Conservation (phyloP, 768 basidiomycete species). For the Galerina marginata region DNA sequence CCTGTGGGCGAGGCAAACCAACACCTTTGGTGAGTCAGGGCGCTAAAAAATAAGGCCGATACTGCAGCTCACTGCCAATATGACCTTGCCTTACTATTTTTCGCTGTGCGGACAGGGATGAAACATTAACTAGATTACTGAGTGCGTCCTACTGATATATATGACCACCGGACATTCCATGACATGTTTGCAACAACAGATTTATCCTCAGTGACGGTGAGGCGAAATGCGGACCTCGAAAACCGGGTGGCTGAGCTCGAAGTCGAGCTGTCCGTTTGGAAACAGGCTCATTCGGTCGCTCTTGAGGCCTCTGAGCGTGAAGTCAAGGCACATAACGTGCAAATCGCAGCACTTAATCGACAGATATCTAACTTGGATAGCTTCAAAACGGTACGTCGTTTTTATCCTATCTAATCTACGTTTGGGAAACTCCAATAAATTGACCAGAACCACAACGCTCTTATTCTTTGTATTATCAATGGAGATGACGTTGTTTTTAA, state of each 20-base stretch:
- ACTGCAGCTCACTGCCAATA: background rate
- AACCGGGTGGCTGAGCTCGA: conserved; percentile 70
- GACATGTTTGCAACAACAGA: conserved; percentile 40
- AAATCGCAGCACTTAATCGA: conserved; percentile 64
- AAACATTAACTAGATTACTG: conserved; percentile 63
- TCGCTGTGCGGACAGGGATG: conserved; percentile 55
- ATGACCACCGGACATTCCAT: conserved; percentile 6
- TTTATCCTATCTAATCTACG: background rate
- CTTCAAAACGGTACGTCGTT: conserved; percentile 46
- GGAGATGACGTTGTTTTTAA: conserved; percentile 74
- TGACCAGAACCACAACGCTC: conserved; percentile 61
- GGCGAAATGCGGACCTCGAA: conserved; percentile 68
- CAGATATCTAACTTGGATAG: conserved; percentile 66
- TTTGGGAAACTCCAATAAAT: background rate
- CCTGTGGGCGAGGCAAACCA: conserved; percentile 63
- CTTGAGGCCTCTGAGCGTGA: conserved; percentile 69
- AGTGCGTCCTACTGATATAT: conserved; percentile 41
- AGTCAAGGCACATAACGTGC: conserved; percentile 69
- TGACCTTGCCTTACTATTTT: conserved; percentile 4
- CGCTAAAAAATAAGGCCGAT: conserved; percentile 15
- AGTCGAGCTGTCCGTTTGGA: conserved; percentile 72
- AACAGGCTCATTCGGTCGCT: conserved; percentile 68
- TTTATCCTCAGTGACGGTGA: conserved; percentile 66
- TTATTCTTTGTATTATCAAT: conserved; percentile 78
- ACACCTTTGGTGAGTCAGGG: conserved; percentile 63